phyloP scores from a whole-genome alignment of 352 stramenopile genomes.

The Phytophthora pluvialis region DNA sequence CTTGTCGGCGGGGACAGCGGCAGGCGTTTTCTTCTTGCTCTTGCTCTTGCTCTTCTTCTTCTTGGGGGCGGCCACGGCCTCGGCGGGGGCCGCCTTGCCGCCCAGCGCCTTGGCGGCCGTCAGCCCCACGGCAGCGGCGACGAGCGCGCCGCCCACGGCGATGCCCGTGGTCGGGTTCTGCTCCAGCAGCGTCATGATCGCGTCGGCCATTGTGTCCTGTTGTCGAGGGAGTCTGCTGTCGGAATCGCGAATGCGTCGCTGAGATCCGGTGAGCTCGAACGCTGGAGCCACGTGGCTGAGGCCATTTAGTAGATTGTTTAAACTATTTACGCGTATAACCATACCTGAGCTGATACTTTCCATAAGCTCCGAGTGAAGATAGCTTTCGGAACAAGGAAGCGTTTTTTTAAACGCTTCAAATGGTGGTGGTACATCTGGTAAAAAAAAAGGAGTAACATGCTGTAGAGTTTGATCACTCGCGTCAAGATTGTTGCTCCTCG shows the following conservation, averaged over 20 bases:
- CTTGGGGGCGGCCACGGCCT: constrained; percentile 33
- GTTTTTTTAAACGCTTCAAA: too few relatives aligned
- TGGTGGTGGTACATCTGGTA: too few relatives aligned
- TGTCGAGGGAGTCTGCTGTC: constrained; percentile 1
- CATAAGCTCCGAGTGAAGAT: too few relatives aligned
- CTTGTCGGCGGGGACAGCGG: constrained; percentile 31
- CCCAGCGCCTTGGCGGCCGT: constrained; percentile 72
- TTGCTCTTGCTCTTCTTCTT: constrained; percentile 73
- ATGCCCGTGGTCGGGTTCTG: constrained; percentile 67
- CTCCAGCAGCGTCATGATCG: constrained; percentile 67
- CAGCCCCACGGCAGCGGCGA: constrained; percentile 71
- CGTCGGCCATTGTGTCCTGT: constrained; percentile 56
- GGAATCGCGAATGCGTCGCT: constrained; percentile 29
- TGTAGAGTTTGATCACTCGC: too few relatives aligned
- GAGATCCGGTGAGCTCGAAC: constrained; percentile 7
- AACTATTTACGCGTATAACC: constrained; percentile 12
- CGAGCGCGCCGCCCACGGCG: constrained; percentile 70
- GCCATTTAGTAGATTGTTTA: not conserved
- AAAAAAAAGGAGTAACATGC: too few relatives aligned
- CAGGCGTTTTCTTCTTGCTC: constrained; percentile 57
- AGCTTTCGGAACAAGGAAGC: too few relatives aligned
- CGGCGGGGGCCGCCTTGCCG: constrained; percentile 34
- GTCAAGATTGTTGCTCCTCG: too few relatives aligned
- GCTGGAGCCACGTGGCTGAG: constrained; percentile 11
- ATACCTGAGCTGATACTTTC: too few relatives aligned